Evolutionary conservation across 768 basidiomycete genomes (phyloP), one percentile per base, ranked within the genome.

Genomic region (Xerocomus potaroensis): DNA sequence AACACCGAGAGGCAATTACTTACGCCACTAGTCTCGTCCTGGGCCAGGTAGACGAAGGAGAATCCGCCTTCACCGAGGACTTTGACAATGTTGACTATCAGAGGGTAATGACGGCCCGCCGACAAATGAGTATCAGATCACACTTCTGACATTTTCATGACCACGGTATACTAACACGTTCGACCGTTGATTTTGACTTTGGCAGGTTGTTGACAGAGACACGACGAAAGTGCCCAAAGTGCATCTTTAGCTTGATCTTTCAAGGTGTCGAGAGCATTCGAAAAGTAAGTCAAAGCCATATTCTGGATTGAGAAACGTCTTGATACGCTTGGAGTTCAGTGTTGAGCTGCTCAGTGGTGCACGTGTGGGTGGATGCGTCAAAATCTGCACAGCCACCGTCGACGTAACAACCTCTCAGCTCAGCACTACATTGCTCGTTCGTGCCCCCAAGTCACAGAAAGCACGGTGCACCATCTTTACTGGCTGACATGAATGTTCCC

Each of bases 61-160:
- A 93, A 94, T 7, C 91, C 95, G 12, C 96, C 95, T 69, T 98
- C 96, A 23, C 96, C 96, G 8, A 99, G 80, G 10, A 98, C 83
- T 50, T 87, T 91, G 41, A 94, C 70, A 43, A 99, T 89, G 61
- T 90, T 85, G 69, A 93, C 88, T 91, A 57, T 10, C 41, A 30
- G 8, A 16, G 23, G 35, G 51, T 14, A 15, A 18, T 50, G 23
- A 54, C 46, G 26, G n/a, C 24, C 18, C 43, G 27, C n/a, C n/a
- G 41, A 43, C 33, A 31, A 14, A 45, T 10, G 26, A 35, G 15
- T 34, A 43, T 48, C 47, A 50, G 37, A 11, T 35, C 43, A 43
- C 39, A 38, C 24, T 33, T 35, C n/a, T 2, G 30, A 43, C 45
- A 24, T n/a, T n/a, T n/a, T 45, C 16, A 37, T 24, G 37, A 50